Percentiles rank a stretch among this genome's conserved stretches.
phyloP scores from a whole-genome alignment of 345 rosid species.

The Anacardium occidentale region DNA sequence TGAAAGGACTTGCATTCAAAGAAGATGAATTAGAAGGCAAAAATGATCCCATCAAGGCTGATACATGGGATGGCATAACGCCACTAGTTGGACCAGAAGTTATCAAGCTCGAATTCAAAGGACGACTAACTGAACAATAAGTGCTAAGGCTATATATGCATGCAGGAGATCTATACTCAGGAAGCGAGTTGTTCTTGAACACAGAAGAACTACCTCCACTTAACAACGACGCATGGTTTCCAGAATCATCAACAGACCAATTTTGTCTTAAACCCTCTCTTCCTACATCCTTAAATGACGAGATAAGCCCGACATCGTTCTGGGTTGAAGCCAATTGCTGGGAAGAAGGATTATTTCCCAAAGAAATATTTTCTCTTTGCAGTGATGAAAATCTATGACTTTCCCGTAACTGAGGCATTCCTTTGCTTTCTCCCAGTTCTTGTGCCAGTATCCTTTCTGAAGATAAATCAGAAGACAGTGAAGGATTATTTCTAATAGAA shows the following conservation, averaged over 20 bases:
- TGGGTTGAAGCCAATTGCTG: constrained; percentile 30
- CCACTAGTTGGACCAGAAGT: constrained; percentile 21
- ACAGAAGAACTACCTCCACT: constrained; percentile 36
- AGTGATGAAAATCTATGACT: constrained; percentile 26
- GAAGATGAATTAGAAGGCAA: constrained; percentile 35
- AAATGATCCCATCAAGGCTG: constrained; percentile 39
- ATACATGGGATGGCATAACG: constrained; percentile 19
- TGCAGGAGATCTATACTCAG: constrained; percentile 40
- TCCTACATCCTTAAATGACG: constrained; percentile 34
- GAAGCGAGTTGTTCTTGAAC: constrained; percentile 41
- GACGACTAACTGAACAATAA: constrained; percentile 4
- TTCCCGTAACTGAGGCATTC: constrained; percentile 26
- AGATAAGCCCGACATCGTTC: constrained; percentile 37
- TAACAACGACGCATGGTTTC: constrained; percentile 35
- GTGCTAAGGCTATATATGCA: constrained; percentile 7
- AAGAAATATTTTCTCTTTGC: constrained; percentile 28
- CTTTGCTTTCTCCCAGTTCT: constrained; percentile 29
- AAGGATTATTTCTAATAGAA: constrained; percentile 29
- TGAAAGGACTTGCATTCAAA: constrained; percentile 33
- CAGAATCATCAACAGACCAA: constrained; percentile 30
- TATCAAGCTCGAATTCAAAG: constrained; percentile 19
- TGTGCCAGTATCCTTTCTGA: constrained; percentile 24
- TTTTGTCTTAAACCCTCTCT: constrained; percentile 35
- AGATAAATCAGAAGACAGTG: constrained; percentile 29
- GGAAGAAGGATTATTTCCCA: constrained; percentile 22